These are phyloP conservation scores for Erythrophleum fordii DNA, from an alignment of 306 rosid species.

Conservation along the genomic window DNA sequence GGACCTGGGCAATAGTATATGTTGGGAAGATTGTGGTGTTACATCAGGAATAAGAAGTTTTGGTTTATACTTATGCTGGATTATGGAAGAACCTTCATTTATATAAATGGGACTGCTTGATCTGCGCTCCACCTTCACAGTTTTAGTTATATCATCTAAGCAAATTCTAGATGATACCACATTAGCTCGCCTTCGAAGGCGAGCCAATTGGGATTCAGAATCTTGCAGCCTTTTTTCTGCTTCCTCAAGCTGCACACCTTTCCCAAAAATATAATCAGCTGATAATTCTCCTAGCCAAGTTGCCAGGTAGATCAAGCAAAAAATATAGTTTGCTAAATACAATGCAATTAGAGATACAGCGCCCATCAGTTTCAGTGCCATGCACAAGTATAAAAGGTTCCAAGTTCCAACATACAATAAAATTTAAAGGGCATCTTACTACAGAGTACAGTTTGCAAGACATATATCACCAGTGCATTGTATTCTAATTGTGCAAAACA, in stretches of 20 bases:
- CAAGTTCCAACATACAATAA: not conserved
- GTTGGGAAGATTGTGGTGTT: constrained; percentile 55
- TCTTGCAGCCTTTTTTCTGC: constrained; percentile 72
- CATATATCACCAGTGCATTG: not conserved
- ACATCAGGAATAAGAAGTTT: constrained; percentile 78
- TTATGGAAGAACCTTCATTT: constrained; percentile 44
- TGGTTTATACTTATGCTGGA: constrained; percentile 55
- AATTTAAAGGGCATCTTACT: not conserved
- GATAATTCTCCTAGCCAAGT: not conserved
- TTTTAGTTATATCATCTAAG: constrained; percentile 36
- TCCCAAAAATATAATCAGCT: constrained; percentile 38
- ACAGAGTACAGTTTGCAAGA: not conserved
- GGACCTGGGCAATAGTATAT: constrained; percentile 41
- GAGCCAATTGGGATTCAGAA: constrained; percentile 73
- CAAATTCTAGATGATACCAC: constrained; percentile 38
- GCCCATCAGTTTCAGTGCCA: not conserved
- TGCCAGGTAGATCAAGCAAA: not conserved
- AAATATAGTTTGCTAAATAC: not conserved
- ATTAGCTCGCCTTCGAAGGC: constrained; percentile 62
- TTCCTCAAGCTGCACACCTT: constrained; percentile 70
- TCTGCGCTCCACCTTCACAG: constrained; percentile 63
- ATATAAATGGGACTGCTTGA: constrained; percentile 60
- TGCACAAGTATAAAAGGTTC: not conserved
- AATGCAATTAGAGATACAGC: not conserved
- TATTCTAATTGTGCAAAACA: not conserved